Conservation (phyloP, 352 stramenopile species). For the Phytophthora pini region DNA sequence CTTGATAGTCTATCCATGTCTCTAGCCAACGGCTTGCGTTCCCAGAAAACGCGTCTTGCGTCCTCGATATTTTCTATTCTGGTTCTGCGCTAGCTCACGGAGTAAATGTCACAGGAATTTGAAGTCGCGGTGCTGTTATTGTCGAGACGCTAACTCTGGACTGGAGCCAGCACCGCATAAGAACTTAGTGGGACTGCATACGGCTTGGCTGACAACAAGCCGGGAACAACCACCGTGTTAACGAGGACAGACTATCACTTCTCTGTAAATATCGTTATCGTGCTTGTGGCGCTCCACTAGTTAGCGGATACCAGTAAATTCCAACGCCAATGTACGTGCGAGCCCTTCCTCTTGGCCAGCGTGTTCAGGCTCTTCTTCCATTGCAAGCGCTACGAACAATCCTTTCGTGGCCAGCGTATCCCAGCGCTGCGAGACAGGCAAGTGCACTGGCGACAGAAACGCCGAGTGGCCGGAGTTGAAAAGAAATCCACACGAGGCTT, state of each 20-base stretch:
- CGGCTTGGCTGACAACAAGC: no score
- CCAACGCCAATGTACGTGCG: neutral
- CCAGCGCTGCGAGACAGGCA: constrained; percentile 23
- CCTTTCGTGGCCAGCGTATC: constrained; percentile 6
- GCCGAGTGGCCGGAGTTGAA: constrained; percentile 11
- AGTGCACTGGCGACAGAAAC: constrained; percentile 36
- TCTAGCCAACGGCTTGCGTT: neutral
- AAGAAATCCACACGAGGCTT: constrained; percentile 22
- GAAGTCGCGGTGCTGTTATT: constrained; percentile 1
- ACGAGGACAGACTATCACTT: no score
- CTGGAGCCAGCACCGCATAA: neutral
- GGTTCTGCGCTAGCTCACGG: neutral
- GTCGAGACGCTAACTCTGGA: constrained; percentile 10
- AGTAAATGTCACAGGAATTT: neutral
- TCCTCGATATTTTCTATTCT: neutral
- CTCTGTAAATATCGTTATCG: no score
- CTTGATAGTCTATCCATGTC: no score
- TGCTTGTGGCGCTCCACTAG: no score
- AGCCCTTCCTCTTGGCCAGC: neutral
- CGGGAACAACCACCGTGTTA: no score
- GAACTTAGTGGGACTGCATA: neutral
- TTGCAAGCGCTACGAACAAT: constrained; percentile 15
- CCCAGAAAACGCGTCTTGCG: neutral
- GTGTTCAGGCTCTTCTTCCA: constrained; percentile 13
- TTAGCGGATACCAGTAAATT: no score